Evolutionary conservation across 2,329 filamentous ascomycete species (phyloP), one percentile per base, ranked within the genome.

Genomic region (Ophiosphaerella korrae): DNA sequence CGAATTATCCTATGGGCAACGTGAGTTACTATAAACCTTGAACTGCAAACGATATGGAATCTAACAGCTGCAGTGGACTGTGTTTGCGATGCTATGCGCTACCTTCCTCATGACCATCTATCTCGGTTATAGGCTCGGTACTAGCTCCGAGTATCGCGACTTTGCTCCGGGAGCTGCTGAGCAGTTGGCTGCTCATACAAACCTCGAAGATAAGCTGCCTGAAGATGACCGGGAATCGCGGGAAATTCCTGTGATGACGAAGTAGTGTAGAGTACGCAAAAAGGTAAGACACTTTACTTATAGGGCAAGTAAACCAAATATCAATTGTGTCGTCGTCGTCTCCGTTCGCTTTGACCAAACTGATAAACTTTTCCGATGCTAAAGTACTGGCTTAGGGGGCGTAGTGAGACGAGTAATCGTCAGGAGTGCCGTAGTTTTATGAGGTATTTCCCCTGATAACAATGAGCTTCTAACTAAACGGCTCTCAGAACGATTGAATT

Each of bases 1-100:
- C 60, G 12, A 63, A 60, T 31, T 60, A 63, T 34, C 55, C 57
- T 1, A 59, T 60, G 57, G 60, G 60, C 21, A 63, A 63, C 38
- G 54, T 54, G 45, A 45, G 51, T 52, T 13, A 12, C 29, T 21
- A 21, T 11, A 33, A 4, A 3, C 23, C 1, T 39, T 21, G 9
- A 38, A 32, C 18, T 7, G 14, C 7, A 38, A 14, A 9, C 21
- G 5, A 16, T 12, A 13, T 12, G 21, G 7, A 12, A 36, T n/a
- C 45, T 45, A 36, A 52, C 26, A 12, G 12, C 31, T 21, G 7
- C 1, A 57, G 54, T 63, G 60, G 60, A 63, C 57, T 5, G 60
- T 63, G 3, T 63, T 63, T 31, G 53, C 37, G 2, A 63, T 63
- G 60, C 45, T 63, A 7, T 54, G 48, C 39, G 37, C 33, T 5